Evolutionary conservation across 2,329 filamentous ascomycete genomes (phyloP), one percentile per base, ranked within the genome.

Genomic region (Xylaria sp.): DNA sequence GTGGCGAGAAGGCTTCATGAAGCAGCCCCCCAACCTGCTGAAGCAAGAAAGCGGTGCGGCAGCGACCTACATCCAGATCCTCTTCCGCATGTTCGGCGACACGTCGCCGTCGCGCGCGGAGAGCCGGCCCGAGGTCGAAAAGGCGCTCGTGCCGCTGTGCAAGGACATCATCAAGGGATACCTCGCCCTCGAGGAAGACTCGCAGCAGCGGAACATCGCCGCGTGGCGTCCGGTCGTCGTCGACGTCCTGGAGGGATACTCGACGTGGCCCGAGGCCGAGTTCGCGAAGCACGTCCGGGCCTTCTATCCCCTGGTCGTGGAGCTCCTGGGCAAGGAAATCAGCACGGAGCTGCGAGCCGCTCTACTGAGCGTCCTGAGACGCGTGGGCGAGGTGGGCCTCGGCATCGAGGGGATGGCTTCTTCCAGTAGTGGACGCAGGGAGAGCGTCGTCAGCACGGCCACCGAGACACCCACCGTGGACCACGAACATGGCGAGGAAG

Each of bases 1-100:
- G 20, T 99, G 97, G 93, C 88, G 94, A 59, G 96, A 99, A 79
- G 96, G 97, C 0, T 99, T 99, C 85, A 99, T 99, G 96, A 97
- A 97, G 82, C 96, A 99, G 79, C 95, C 96, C 17, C 96, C 96
- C 2, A 99, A 99, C 76, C 85, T 99, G 13, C 87, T 99, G 36
- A 99, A 99, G 83, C 96, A 99, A 79, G 96, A 99, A 82, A 93
- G 89, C 69, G 95, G 96, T 48, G 93, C 92, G 64, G 96, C 96
- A 0, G 93, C 93, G 2, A 97, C 97, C 1, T 99, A 99, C 79
- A 93, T 99, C 42, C 92, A 92, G 70, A 99, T 99, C 73, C 84
- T 99, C 33, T 93, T 99, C 82, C 88, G 96, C 59, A 99, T 99
- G 96, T 99, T 97, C 81, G 92, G 93, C 57, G 96, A 99, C 77